Evolutionary conservation across 23 red algal species (phyloP), one percentile per base, ranked within the genome.

Genomic region (Gracilaria domingensis): DNA sequence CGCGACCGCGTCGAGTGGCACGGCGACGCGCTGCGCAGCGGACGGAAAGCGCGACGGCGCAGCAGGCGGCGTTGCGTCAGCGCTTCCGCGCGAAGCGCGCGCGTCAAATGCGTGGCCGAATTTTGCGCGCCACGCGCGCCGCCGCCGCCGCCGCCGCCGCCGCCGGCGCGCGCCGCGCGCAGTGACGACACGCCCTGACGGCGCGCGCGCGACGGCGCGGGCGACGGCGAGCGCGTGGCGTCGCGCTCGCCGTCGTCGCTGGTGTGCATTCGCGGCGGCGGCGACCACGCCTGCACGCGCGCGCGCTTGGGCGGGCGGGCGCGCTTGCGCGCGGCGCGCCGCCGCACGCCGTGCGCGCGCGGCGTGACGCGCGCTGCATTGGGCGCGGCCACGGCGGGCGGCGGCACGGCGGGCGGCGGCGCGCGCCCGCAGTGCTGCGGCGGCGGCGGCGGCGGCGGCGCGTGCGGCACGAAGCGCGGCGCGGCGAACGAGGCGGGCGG

Each of bases 391-490:
- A 38, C 54, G 79, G 29, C 54, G 81, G 0, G 47, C 38, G 35
- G 35, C 25, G 81, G 40, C 18, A 53, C 48, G 59, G 50, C 35
- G 36, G 42, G 42, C 42, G 42, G 42, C 23, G 24, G 80, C n/a
- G 57, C n/a, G n/a, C n/a, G n/a, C n/a, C n/a, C n/a, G 24, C 48
- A 14, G 30, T 26, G 38, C 24, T 49, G 5, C 51, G 51, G 18
- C 1, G 8, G 2, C 51, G 12, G 58, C 59, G 18, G 53, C 58
- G 12, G 57, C 51, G 84, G 61, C 20, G 77, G 29, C 60, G 61
- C 33, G 14, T 53, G 84, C 51, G 66, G 84, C 28, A n/a, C n/a
- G n/a, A n/a, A n/a, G n/a, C n/a, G n/a, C n/a, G 13, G 39, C 44
- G 48, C 17, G 50, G 77, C 37, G 42, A n/a, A 26, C 14, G 44